Conservation (phyloP, 345 rosid species). For the Melaleuca alternifolia region DNA sequence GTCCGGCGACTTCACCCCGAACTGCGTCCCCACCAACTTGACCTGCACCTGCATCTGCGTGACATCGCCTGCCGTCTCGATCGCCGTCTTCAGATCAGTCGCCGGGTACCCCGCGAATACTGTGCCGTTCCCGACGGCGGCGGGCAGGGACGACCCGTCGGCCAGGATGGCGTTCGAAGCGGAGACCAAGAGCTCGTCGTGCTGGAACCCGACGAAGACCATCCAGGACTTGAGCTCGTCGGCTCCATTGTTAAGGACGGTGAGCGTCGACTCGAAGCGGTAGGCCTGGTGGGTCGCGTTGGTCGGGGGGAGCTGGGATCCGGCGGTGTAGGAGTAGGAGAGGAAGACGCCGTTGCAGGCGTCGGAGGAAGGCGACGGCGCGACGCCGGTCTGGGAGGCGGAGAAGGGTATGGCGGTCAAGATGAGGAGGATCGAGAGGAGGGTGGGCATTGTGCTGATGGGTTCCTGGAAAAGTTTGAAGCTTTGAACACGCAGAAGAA, state of each 20-base stretch:
- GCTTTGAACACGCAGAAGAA: not conserved
- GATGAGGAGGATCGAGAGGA: not conserved
- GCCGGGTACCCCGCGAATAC: constrained; percentile 62
- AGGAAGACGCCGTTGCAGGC: constrained; percentile 66
- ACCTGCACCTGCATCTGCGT: constrained; percentile 73
- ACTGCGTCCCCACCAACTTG: constrained; percentile 79
- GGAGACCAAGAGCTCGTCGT: constrained; percentile 70
- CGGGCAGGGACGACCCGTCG: constrained; percentile 68
- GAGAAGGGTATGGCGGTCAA: not conserved
- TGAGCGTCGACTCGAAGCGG: constrained; percentile 70
- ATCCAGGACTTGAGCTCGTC: constrained; percentile 71
- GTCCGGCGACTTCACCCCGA: constrained; percentile 53
- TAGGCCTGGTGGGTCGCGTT: constrained; percentile 59
- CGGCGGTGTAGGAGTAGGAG: constrained; percentile 41
- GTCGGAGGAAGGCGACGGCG: constrained; percentile 42
- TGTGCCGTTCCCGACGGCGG: constrained; percentile 71
- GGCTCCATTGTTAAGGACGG: constrained; percentile 59
- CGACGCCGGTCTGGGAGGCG: constrained; percentile 11
- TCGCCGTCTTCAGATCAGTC: constrained; percentile 79
- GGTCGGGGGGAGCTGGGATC: constrained; percentile 51
- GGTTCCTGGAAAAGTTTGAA: not conserved
- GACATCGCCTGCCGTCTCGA: constrained; percentile 83
- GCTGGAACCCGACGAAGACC: constrained; percentile 55
- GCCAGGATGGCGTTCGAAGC: constrained; percentile 63
- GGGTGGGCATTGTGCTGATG: not conserved